phyloP scores from a whole-genome alignment of 768 basidiomycete genomes.

The Amanita subjunquillea region DNA sequence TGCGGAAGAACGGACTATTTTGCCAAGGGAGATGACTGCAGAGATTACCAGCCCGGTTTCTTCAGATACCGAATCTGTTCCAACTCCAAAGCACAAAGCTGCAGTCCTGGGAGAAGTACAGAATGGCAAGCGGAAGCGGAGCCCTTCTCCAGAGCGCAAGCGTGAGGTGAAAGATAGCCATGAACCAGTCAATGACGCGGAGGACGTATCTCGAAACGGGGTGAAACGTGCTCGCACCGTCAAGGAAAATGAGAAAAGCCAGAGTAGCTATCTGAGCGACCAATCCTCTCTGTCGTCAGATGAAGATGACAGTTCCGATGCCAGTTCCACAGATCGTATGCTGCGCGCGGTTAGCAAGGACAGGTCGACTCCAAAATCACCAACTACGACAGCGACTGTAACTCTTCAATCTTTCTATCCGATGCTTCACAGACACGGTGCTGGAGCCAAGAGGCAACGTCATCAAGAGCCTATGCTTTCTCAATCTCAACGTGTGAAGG shows the following conservation, averaged over 20 bases:
- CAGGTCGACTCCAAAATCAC: background rate
- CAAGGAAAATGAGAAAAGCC: background rate
- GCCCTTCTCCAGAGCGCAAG: background rate
- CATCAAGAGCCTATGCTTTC: background rate
- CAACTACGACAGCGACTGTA: conserved; percentile 3
- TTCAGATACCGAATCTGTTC: background rate
- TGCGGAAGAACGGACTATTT: background rate
- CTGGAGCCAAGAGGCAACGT: conserved; percentile 8
- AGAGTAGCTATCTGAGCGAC: background rate
- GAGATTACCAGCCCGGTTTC: background rate
- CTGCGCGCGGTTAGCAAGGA: background rate
- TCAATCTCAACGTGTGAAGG: background rate
- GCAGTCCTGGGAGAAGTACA: background rate
- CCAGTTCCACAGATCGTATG: conserved; percentile 22
- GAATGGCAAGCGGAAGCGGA: conserved; percentile 15
- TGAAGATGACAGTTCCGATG: conserved; percentile 24
- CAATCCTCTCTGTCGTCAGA: conserved; percentile 10
- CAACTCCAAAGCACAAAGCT: background rate
- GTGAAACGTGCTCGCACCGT: background rate
- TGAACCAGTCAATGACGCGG: background rate
- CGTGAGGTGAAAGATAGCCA: background rate
- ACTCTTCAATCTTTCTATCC: conserved; percentile 16
- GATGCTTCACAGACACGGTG: conserved; percentile 28
- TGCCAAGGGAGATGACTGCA: background rate
- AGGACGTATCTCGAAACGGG: background rate